These are phyloP conservation scores for Macroventuria anomochaeta DNA, from an alignment of 2,329 filamentous ascomycete genomes.

Conservation along the genomic window DNA sequence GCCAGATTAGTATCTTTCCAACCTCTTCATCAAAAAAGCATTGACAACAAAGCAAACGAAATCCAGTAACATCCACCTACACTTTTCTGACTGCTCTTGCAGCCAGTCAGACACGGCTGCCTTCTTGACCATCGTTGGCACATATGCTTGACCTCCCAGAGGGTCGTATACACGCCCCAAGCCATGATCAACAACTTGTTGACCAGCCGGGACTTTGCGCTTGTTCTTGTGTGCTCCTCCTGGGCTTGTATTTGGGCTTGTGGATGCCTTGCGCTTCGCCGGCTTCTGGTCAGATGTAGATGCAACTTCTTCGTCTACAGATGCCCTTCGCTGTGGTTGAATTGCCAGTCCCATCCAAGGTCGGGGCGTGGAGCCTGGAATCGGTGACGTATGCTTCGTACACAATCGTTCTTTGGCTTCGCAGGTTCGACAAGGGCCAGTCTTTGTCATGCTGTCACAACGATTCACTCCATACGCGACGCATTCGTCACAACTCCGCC, in stretches of 20 bases:
- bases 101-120: slow-evolving; percentile 6
- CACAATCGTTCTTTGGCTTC: slow-evolving; percentile 6
- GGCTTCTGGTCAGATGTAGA: not conserved
- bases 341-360: not conserved
- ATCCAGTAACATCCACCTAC: slow-evolving; percentile 4
- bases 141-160: not conserved
- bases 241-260: not conserved
- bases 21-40: not conserved
- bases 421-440: slow-evolving; percentile 19
- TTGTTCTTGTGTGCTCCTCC: not conserved
- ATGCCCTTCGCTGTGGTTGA: not conserved
- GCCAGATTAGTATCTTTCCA: not conserved
- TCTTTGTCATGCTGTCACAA: slow-evolving; percentile 12
- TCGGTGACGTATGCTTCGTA: slow-evolving; percentile 12
- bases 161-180: not conserved
- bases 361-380: not conserved
- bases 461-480: not conserved
- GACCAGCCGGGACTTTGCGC: not conserved
- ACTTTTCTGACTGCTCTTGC: not conserved
- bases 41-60: not conserved
- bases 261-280: not conserved
- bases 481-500: slow-evolving; percentile 29
- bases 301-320: not conserved
- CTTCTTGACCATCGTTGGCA: not conserved
- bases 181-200: not conserved